phyloP scores from a whole-genome alignment of 164 flowering plant species.

The Malania oleifera region DNA sequence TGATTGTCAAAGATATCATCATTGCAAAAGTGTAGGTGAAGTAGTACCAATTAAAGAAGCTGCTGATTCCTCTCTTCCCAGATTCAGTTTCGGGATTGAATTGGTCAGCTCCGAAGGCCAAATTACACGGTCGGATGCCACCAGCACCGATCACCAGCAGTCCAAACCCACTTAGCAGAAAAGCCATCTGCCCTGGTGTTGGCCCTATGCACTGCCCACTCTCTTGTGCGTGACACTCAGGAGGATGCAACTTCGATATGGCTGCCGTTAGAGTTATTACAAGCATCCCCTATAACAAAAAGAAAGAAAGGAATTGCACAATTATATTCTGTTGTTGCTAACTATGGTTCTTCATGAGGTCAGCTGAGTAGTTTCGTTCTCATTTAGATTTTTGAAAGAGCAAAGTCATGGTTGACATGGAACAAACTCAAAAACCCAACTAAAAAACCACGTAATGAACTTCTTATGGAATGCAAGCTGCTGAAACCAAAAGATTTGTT shows the following conservation, averaged over 20 bases:
- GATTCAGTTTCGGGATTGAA: constrained; percentile 72
- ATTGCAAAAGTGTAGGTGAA: constrained; percentile 77
- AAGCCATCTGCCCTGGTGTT: constrained; percentile 46
- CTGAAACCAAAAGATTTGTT: no score
- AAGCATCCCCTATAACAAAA: constrained; percentile 53
- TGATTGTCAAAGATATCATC: constrained; percentile 64
- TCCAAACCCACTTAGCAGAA: constrained; percentile 50
- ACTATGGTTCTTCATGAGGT: no score
- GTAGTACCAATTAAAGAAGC: constrained; percentile 97
- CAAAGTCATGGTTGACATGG: no score
- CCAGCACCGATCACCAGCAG: constrained; percentile 61
- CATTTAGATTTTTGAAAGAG: no score
- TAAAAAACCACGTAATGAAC: no score
- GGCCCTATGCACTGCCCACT: constrained; percentile 44
- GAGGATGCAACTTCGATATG: constrained; percentile 62
- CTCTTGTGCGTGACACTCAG: constrained; percentile 32
- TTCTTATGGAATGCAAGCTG: no score
- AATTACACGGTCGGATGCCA: constrained; percentile 72
- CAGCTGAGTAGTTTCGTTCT: no score
- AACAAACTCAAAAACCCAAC: no score
- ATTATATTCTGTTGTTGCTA: no score
- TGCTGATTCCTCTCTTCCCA: constrained; percentile 65
- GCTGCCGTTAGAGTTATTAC: constrained; percentile 62
- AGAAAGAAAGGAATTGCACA: constrained; percentile 2
- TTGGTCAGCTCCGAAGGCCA: constrained; percentile 93